Percentiles rank a stretch among this genome's conserved stretches.
Evolutionary conservation across 331 rosid species (phyloP).

Genomic region (Pyracantha coccinea): DNA sequence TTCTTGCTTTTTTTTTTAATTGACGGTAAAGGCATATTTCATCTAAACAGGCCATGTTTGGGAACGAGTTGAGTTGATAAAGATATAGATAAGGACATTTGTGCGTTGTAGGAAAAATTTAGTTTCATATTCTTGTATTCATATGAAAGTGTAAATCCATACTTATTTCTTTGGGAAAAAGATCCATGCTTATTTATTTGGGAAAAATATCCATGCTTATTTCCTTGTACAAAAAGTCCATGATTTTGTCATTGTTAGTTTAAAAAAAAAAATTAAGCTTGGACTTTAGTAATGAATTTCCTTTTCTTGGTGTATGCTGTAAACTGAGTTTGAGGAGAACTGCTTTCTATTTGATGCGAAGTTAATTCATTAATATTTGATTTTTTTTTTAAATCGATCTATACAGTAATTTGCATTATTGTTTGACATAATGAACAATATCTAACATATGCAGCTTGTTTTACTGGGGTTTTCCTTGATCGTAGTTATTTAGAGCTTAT

Average conservation of each 20-base stretch:
- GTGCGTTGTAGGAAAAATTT: background rate
- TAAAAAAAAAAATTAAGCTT: background rate
- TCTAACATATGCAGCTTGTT: background rate
- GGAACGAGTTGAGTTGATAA: background rate
- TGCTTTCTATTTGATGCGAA: background rate
- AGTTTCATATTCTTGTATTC: background rate
- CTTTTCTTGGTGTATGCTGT: background rate
- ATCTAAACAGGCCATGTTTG: background rate
- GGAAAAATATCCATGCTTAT: too few species aligned
- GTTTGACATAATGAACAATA: background rate
- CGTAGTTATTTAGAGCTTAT: background rate
- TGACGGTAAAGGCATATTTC: background rate
- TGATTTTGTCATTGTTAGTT: too few species aligned
- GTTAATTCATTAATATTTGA: too few species aligned
- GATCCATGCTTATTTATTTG: background rate
- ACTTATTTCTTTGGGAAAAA: background rate
- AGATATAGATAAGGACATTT: background rate
- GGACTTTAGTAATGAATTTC: background rate
- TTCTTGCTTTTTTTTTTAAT: background rate
- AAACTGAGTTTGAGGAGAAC: background rate
- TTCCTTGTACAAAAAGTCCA: background rate
- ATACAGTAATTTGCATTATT: background rate
- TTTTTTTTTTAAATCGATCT: too few species aligned
- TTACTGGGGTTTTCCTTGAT: background rate
- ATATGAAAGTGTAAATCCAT: background rate